Percentiles rank a stretch among this genome's conserved stretches.
phyloP scores from a whole-genome alignment of 2,329 filamentous ascomycete genomes.

The Colletotrichum sp. region DNA sequence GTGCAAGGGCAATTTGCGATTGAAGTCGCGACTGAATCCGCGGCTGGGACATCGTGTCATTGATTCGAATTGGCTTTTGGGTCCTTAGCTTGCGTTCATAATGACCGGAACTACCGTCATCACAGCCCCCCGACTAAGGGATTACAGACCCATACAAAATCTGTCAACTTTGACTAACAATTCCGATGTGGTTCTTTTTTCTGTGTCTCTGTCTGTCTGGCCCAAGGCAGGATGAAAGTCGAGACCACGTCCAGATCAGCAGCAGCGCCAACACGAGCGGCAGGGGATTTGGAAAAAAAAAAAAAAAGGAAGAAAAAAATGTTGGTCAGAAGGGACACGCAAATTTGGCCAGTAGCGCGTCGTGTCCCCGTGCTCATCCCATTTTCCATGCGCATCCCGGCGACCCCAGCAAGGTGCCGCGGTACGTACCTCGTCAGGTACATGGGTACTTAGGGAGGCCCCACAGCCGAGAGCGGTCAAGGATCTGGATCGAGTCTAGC shows the following conservation, averaged over 20 bases:
- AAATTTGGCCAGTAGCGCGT: background rate
- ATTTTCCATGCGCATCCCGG: background rate
- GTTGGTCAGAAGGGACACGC: background rate
- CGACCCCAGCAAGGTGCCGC: background rate
- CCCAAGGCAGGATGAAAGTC: background rate
- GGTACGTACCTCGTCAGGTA: background rate
- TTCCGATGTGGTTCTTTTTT: background rate
- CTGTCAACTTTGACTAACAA: background rate
- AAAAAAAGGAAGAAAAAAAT: background rate
- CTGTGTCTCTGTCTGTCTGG: background rate
- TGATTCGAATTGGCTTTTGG: background rate
- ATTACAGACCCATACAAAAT: background rate
- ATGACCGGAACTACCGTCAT: background rate
- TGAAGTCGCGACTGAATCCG: background rate
- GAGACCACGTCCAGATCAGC: background rate
- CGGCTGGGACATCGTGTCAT: background rate
- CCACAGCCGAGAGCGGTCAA: constrained; percentile 10
- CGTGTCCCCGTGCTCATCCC: background rate
- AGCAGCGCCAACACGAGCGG: background rate
- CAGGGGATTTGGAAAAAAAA: background rate
- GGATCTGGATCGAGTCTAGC: constrained; percentile 15
- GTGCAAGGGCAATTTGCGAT: background rate
- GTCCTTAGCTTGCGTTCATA: background rate
- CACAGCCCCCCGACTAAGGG: background rate
- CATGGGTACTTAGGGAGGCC: background rate